Evolutionary conservation across 768 basidiomycete species (phyloP).

Genomic region (Plicaturopsis crispa): DNA sequence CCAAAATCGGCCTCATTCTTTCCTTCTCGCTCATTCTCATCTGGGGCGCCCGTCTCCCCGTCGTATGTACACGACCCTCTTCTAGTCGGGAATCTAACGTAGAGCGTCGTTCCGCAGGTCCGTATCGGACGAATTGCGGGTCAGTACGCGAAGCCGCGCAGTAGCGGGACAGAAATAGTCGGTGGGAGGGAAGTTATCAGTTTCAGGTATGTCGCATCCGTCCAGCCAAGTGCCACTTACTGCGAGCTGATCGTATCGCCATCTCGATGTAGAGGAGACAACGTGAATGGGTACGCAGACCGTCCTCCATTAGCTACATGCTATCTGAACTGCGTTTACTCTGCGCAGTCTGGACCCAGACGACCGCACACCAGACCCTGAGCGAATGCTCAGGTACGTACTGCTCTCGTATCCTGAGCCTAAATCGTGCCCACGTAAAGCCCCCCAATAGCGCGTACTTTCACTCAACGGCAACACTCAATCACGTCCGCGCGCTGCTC

Average conservation of each 20-base stretch:
- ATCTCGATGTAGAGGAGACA: conserved; percentile 70
- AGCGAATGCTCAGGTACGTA: conserved; percentile 70
- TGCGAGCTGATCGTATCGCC: conserved; percentile 1
- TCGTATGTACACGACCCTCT: conserved; percentile 42
- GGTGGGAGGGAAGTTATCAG: conserved; percentile 72
- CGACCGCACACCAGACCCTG: conserved; percentile 86
- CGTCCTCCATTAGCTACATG: neutral
- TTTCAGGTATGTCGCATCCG: conserved; percentile 58
- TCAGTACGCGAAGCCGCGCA: conserved; percentile 93
- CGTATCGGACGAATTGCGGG: conserved; percentile 91
- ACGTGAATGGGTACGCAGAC: conserved; percentile 74
- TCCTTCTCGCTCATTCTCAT: conserved; percentile 94
- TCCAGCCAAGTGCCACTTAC: neutral
- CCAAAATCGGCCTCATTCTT: conserved; percentile 85
- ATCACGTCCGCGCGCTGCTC: conserved; percentile 83
- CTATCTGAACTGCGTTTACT: conserved; percentile 7
- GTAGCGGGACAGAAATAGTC: conserved; percentile 73
- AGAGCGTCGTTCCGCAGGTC: conserved; percentile 33
- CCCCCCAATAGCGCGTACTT: conserved; percentile 73
- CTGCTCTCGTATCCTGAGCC: neutral
- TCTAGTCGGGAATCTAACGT: neutral
- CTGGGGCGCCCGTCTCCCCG: conserved; percentile 90
- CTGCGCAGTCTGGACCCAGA: conserved; percentile 50
- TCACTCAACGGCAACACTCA: conserved; percentile 89
- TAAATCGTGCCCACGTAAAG: neutral